These are phyloP conservation scores for Centaurea solstitialis DNA, from an alignment of 129 eudicot genomes.

Conservation along the genomic window DNA sequence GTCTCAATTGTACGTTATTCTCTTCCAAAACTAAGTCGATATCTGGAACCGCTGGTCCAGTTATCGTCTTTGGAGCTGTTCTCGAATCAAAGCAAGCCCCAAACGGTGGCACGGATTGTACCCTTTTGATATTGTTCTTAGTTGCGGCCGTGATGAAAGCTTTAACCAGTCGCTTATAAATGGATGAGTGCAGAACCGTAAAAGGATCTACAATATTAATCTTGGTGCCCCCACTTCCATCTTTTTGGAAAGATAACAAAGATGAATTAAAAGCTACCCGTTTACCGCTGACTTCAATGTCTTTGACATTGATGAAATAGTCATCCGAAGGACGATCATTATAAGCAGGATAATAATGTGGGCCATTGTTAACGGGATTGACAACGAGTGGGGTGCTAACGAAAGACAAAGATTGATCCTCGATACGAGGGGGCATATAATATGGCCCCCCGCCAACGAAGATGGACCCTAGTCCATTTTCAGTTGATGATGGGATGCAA, in stretches of 20 bases:
- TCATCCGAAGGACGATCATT: slow-evolving; percentile 27
- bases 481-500: slow-evolving; percentile 39
- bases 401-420: slow-evolving; percentile 25
- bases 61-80: slow-evolving; percentile 16
- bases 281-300: slow-evolving; percentile 26
- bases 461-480: slow-evolving; percentile 31
- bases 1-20: neutral
- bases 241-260: slow-evolving; percentile 39
- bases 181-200: slow-evolving; percentile 39
- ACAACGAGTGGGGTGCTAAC: slow-evolving; percentile 41
- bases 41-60: slow-evolving; percentile 41
- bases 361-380: slow-evolving; percentile 37
- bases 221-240: slow-evolving; percentile 64
- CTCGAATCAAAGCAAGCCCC: slow-evolving; percentile 39
- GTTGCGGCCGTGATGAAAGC: slow-evolving; percentile 35
- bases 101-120: slow-evolving; percentile 31
- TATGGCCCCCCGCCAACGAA: slow-evolving; percentile 50
- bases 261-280: slow-evolving; percentile 27
- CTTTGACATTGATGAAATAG: slow-evolving; percentile 41
- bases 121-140: slow-evolving; percentile 30
- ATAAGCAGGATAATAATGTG: neutral
- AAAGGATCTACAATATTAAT: slow-evolving; percentile 45
- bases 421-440: slow-evolving; percentile 17
- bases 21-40: slow-evolving; percentile 37
- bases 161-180: slow-evolving; percentile 45